Evolutionary conservation across 331 rosid genomes (phyloP).

Genomic region (Saraca asoca): DNA sequence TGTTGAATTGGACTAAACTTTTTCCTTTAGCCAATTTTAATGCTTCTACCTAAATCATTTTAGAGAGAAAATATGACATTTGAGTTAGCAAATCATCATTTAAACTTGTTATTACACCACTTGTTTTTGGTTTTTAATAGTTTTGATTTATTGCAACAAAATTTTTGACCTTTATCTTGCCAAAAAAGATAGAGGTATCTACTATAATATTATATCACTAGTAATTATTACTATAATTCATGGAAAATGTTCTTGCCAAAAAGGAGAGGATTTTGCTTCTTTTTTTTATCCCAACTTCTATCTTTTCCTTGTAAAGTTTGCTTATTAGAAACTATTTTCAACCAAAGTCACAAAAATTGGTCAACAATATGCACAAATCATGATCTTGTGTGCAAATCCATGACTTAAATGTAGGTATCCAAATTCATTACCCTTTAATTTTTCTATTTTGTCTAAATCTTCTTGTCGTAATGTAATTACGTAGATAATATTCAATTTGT

Average conservation of each 20-base stretch:
- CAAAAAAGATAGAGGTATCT: constrained; percentile 6
- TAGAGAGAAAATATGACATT: neutral
- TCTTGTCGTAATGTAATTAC: too few relatives aligned
- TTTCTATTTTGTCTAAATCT: too few relatives aligned
- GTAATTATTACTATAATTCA: constrained; percentile 15
- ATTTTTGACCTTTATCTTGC: neutral
- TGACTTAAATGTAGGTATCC: too few relatives aligned
- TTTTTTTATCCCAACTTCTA: neutral
- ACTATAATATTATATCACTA: constrained; percentile 11
- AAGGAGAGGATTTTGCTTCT: neutral
- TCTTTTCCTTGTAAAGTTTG: neutral
- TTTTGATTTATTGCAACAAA: constrained; percentile 27
- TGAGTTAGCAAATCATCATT: constrained; percentile 19
- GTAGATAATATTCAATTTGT: too few relatives aligned
- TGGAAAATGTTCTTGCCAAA: neutral
- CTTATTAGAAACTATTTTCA: too few relatives aligned
- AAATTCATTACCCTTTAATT: too few relatives aligned
- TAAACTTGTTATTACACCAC: constrained; percentile 21
- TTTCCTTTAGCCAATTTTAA: constrained; percentile 3
- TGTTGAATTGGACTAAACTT: constrained; percentile 39
- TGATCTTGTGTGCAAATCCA: too few relatives aligned
- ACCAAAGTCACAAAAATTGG: too few relatives aligned
- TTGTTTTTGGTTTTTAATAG: constrained; percentile 12
- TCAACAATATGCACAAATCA: too few relatives aligned
- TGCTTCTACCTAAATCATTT: neutral